Evolutionary conservation across 495 filamentous ascomycete species (phyloP), one percentile per base, ranked within the genome.

Genomic region (Aspergillus leporis): DNA sequence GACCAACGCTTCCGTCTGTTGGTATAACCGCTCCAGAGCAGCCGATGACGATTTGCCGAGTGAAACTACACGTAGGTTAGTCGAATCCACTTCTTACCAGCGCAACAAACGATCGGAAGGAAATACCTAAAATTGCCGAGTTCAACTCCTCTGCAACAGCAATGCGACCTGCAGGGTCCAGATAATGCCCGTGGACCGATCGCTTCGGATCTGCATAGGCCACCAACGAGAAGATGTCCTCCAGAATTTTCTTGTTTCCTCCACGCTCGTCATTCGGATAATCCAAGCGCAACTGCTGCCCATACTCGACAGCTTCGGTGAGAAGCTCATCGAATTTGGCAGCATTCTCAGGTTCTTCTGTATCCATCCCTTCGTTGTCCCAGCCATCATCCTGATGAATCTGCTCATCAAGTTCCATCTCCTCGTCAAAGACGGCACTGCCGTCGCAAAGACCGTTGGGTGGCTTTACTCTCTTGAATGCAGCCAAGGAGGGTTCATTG

Each of bases 81-180:
- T 18, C 36, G 53, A 21, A 18, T 45, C 19, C 38, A 55, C 12
- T 38, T 23, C 12, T 25, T 16, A 19, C 6, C 56, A 49, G 60
- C 22, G 14, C 41, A 32, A 56, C 28, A 56, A 59, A 47, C 13
- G 34, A 45, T 49, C 46, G 51, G 19, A 54, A 22, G 19, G 54
- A 78, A 83, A 65, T 81, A 97, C 93, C 88, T 53, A 98, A 73
- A 61, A 98, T 97, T 38, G 91, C 94, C 59, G 90, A 90, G 70
- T 98, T 98, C 61, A 99, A 74, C 74, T 96, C 93, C 75, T 99
- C 94, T 19, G 92, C 92, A 49, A 98, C 91, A 49, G 85, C 81
- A 32, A 89, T 85, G 54, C 94, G 78, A 3, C 90, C 91, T 13
- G 80, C 81, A 14, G 81, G 81, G 66, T 96, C 91, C 55, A 98